Conservation (phyloP, 1,284 basidiomycete genomes). For the Grifola frondosa region DNA sequence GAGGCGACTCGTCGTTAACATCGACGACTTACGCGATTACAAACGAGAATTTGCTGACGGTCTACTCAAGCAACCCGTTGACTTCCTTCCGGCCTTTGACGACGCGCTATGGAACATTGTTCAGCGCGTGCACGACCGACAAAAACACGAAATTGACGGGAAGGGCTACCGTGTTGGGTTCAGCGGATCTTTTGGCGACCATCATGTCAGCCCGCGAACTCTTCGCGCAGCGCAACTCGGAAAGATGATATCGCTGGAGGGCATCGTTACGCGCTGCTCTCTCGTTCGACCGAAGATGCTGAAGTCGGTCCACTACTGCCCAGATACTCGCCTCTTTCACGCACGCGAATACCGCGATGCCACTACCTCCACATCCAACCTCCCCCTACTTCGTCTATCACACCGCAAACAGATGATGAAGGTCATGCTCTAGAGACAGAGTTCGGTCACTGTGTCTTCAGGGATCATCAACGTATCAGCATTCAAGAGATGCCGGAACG, state of each 20-base stretch:
- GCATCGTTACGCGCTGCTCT: slow-evolving; percentile 97
- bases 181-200: slow-evolving; percentile 97
- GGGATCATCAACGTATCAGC: slow-evolving; percentile 96
- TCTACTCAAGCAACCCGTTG: slow-evolving; percentile 85
- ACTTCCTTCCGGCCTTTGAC: slow-evolving; percentile 92
- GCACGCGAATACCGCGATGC: slow-evolving; percentile 92
- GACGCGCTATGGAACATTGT: slow-evolving; percentile 80
- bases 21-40: slow-evolving; percentile 96
- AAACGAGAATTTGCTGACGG: slow-evolving; percentile 82
- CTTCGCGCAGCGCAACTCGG: slow-evolving; percentile 88
- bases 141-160: slow-evolving; percentile 81
- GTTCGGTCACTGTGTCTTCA: slow-evolving; percentile 90
- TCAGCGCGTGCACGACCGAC: slow-evolving; percentile 71
- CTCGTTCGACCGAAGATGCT: slow-evolving; percentile 99
- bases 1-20: slow-evolving; percentile 91
- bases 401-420: slow-evolving; percentile 90
- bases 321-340: slow-evolving; percentile 83
- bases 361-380: slow-evolving; percentile 81
- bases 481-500: slow-evolving; percentile 99
- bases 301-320: slow-evolving; percentile 95
- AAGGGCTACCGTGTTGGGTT: slow-evolving; percentile 90
- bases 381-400: slow-evolving; percentile 89
- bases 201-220: slow-evolving; percentile 95
- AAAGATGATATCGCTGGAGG: slow-evolving; percentile 96
- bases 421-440: slow-evolving; percentile 89